Evolutionary conservation across 1,139 yeast genomes (phyloP).

Genomic region (Wickerhamiella pararugosa): DNA sequence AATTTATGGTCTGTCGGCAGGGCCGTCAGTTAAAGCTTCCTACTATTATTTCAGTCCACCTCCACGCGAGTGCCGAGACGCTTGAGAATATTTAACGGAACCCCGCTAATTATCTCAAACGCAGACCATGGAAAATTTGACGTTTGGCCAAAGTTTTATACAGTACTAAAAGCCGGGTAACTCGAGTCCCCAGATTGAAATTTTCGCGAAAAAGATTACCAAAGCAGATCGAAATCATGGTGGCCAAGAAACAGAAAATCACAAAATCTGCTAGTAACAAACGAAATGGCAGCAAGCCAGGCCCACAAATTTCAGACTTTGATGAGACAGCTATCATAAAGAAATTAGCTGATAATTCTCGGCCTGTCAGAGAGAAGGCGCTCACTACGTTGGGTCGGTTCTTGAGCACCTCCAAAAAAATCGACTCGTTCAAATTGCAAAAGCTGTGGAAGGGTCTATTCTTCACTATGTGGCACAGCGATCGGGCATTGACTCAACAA

Average conservation of each 20-base stretch:
- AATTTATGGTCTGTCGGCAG: conserved; percentile 29
- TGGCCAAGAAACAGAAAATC: not conserved
- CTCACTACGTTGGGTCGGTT: conserved; percentile 49
- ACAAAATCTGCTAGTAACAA: not conserved
- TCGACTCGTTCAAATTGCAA: conserved; percentile 45
- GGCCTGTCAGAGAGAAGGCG: conserved; percentile 58
- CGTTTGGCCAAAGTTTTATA: not conserved
- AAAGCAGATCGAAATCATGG: not conserved
- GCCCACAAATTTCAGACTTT: not conserved
- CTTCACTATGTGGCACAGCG: conserved; percentile 93
- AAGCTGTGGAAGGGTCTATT: conserved; percentile 91
- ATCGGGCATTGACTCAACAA: conserved; percentile 85
- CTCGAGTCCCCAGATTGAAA: not conserved
- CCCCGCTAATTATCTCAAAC: not conserved
- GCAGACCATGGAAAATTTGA: not conserved
- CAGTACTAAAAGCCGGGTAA: not conserved
- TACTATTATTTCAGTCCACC: conserved; percentile 16
- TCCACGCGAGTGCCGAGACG: conserved; percentile 19
- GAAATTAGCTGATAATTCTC: conserved; percentile 13
- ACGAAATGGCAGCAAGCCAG: not conserved
- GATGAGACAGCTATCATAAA: conserved; percentile 9
- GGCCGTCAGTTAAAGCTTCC: conserved; percentile 22
- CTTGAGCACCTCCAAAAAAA: conserved; percentile 30
- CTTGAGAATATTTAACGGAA: not conserved
- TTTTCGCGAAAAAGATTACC: not conserved